Conservation (phyloP, 108 stramenopile genomes). For the Skeletonema grethae region DNA sequence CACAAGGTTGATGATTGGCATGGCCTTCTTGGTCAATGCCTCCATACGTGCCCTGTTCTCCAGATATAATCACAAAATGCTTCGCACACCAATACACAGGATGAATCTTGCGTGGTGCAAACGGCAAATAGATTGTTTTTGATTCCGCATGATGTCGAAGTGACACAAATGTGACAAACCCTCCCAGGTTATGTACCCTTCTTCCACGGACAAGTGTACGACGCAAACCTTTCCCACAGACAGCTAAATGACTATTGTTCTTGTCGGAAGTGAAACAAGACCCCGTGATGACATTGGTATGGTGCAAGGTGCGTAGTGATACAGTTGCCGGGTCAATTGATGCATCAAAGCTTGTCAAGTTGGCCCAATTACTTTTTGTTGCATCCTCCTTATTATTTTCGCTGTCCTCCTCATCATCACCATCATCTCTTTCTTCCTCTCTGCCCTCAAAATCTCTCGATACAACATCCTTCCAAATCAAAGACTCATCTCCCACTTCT, state of each 20-base stretch:
- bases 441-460: not conserved
- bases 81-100: conserved; percentile 62
- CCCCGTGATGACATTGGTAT: conserved; percentile 32
- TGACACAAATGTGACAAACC: conserved; percentile 78
- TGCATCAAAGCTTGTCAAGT: conserved; percentile 35
- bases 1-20: conserved; percentile 27
- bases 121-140: conserved; percentile 74
- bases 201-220: not conserved
- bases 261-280: conserved; percentile 38
- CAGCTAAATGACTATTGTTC: conserved; percentile 33
- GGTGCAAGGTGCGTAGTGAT: conserved; percentile 28
- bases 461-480: not conserved
- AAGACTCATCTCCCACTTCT: not conserved
- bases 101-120: conserved; percentile 57
- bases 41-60: conserved; percentile 38
- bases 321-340: conserved; percentile 36
- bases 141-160: conserved; percentile 62
- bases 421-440: not conserved
- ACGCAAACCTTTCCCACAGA: conserved; percentile 44
- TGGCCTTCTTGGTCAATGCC: conserved; percentile 36
- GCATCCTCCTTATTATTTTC: not conserved
- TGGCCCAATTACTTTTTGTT: conserved; percentile 26
- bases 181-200: conserved; percentile 43
- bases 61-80: conserved; percentile 62
- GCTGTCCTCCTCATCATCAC: not conserved